A percentile compares a stretch with the other conserved stretches of the same genome.
These are phyloP conservation scores for Phlebopus sp. DNA, from an alignment of 1,284 basidiomycete genomes.

Conservation along the genomic window DNA sequence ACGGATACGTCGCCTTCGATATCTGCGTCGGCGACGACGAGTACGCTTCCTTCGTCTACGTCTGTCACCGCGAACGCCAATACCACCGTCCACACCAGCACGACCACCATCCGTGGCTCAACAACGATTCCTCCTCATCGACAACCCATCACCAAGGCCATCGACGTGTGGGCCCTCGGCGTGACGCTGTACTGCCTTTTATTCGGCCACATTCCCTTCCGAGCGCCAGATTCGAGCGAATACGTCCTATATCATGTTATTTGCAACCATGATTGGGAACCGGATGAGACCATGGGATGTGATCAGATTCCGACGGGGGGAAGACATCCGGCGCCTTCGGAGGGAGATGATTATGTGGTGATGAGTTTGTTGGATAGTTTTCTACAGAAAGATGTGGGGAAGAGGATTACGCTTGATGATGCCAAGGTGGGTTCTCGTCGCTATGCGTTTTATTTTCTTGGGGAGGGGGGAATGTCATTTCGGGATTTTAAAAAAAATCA, in stretches of 20 bases:
- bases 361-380: conserved; percentile 74
- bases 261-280: conserved; percentile 73
- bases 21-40: conserved; percentile 32
- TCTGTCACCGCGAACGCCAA: conserved; percentile 29
- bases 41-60: conserved; percentile 29
- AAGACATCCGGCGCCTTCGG: conserved; percentile 41
- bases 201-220: conserved; percentile 80
- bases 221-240: conserved; percentile 55
- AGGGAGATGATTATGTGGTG: conserved; percentile 54
- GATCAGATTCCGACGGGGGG: conserved; percentile 68
- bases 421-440: conserved; percentile 64
- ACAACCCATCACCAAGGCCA: conserved; percentile 86
- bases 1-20: conserved; percentile 27
- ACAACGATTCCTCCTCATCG: conserved; percentile 36
- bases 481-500: too few species aligned
- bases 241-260: conserved; percentile 86
- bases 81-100: conserved; percentile 31
- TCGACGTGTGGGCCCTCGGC: conserved; percentile 99
- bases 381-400: conserved; percentile 79
- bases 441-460: too few species aligned
- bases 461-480: too few species aligned
- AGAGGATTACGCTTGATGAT: conserved; percentile 79
- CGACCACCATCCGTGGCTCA: conserved; percentile 29
- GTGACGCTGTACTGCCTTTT: conserved; percentile 95
- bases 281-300: conserved; percentile 72